These are phyloP conservation scores for Ophiocordyceps robertsii DNA, from an alignment of 2,329 filamentous ascomycete species.

Conservation along the genomic window DNA sequence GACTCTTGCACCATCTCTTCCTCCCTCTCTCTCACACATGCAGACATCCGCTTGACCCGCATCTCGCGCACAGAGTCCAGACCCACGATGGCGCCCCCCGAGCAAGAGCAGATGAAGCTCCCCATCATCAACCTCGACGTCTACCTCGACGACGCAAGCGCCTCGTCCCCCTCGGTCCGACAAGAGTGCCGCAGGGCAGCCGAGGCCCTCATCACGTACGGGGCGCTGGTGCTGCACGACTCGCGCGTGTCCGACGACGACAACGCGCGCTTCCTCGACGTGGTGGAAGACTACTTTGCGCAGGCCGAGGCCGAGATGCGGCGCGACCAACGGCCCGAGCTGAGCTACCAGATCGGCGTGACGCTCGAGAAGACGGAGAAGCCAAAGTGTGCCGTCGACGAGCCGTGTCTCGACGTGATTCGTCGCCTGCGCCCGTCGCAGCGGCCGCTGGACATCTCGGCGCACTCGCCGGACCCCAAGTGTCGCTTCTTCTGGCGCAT, in stretches of 20 bases:
- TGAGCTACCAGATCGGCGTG: conserved; percentile 48
- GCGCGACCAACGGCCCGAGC: conserved; percentile 40
- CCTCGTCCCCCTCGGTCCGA: conserved; percentile 26
- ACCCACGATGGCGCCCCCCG: conserved; percentile 4
- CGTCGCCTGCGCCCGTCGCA: conserved; percentile 37
- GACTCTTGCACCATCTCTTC: no score
- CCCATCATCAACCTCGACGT: conserved; percentile 46
- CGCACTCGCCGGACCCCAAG: conserved; percentile 44
- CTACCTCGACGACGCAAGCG: conserved; percentile 31
- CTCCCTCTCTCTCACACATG: neutral
- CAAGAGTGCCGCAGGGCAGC: conserved; percentile 41
- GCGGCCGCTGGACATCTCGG: conserved; percentile 43
- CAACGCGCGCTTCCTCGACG: conserved; percentile 44
- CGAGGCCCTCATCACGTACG: conserved; percentile 43
- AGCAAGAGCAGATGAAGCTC: conserved; percentile 36
- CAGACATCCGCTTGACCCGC: no score
- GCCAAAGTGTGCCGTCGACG: conserved; percentile 49
- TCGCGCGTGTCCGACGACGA: conserved; percentile 40
- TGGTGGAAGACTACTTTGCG: conserved; percentile 52
- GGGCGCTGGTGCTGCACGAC: conserved; percentile 46
- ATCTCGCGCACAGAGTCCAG: no score
- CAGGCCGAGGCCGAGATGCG: conserved; percentile 33
- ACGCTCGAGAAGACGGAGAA: conserved; percentile 51
- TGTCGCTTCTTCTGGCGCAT: conserved; percentile 52
- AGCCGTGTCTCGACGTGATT: conserved; percentile 45